A percentile compares a stretch with the other conserved stretches of the same genome.
Conservation (phyloP, 768 basidiomycete species). For the Trametopsis cervina region DNA sequence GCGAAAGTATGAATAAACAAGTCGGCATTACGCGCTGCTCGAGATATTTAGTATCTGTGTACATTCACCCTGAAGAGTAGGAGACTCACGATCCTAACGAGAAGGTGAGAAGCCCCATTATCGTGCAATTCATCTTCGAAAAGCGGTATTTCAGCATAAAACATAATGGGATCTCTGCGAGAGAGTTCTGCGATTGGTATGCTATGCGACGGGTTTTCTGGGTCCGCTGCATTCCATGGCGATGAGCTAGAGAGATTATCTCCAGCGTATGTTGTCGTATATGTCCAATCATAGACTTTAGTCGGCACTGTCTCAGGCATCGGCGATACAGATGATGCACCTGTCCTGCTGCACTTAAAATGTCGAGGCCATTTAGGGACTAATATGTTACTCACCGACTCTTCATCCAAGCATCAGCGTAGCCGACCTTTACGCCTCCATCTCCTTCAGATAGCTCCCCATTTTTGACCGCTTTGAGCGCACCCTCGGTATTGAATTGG, state of each 20-base stretch:
- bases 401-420: slow-evolving; percentile 91
- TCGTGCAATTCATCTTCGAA: slow-evolving; percentile 98
- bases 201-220: slow-evolving; percentile 45
- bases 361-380: not conserved
- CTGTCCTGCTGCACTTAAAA: slow-evolving; percentile 49
- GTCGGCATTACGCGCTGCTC: slow-evolving; percentile 92
- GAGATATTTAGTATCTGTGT: not conserved
- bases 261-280: slow-evolving; percentile 83
- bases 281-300: slow-evolving; percentile 98
- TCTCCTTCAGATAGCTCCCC: slow-evolving; percentile 75
- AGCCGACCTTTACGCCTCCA: slow-evolving; percentile 89
- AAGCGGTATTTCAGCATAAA: slow-evolving; percentile 90
- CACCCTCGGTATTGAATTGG: slow-evolving; percentile 58
- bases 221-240: slow-evolving; percentile 50
- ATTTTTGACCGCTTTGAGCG: slow-evolving; percentile 65
- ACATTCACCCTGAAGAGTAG: slow-evolving; percentile 1
- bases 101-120: slow-evolving; percentile 81
- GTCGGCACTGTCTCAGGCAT: slow-evolving; percentile 68
- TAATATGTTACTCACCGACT: slow-evolving; percentile 54
- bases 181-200: slow-evolving; percentile 86
- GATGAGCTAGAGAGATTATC: slow-evolving; percentile 28
- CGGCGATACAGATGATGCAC: slow-evolving; percentile 52
- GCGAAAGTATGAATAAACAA: slow-evolving; percentile 83
- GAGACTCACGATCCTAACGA: slow-evolving; percentile 78
- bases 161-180: slow-evolving; percentile 92